A percentile compares a stretch with the other conserved stretches of the same genome.
These are phyloP conservation scores for Phaeosphaeriaceae sp. DNA, from an alignment of 2,329 filamentous ascomycete species.

Conservation along the genomic window DNA sequence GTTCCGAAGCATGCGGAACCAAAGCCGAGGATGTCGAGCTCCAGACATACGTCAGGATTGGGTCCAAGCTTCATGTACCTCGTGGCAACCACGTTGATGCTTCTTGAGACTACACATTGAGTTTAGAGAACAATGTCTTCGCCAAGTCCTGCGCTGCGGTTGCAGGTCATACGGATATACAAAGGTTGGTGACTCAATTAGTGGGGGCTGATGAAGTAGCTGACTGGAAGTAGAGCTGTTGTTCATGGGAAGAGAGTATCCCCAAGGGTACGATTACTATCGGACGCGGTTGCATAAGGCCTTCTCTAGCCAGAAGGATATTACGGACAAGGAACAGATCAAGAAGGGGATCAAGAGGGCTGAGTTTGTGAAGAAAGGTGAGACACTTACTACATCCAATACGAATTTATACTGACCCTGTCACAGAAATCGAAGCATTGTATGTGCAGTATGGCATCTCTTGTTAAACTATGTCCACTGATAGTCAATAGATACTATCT, in stretches of 20 bases:
- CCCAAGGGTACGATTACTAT: slow-evolving; percentile 84
- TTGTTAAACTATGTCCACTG: not conserved
- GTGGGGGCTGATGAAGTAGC: not conserved
- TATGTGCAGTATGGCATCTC: slow-evolving; percentile 60
- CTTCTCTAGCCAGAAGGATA: slow-evolving; percentile 75
- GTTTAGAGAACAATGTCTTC: slow-evolving; percentile 30
- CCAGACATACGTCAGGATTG: slow-evolving; percentile 2
- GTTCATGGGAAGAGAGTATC: slow-evolving; percentile 84
- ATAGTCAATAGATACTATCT: slow-evolving; percentile 75
- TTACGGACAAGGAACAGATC: slow-evolving; percentile 79
- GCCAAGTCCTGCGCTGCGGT: slow-evolving; percentile 67
- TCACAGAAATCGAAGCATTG: slow-evolving; percentile 85
- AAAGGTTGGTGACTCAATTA: slow-evolving; percentile 67
- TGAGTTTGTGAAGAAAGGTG: slow-evolving; percentile 91
- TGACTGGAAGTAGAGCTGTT: slow-evolving; percentile 71
- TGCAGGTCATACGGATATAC: slow-evolving; percentile 84
- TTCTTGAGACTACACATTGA: not conserved
- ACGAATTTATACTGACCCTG: not conserved
- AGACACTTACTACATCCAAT: not conserved
- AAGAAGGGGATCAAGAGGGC: slow-evolving; percentile 76
- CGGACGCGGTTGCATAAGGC: slow-evolving; percentile 81
- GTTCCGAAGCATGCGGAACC: not conserved
- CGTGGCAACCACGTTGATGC: not conserved
- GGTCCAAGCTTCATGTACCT: slow-evolving; percentile 1
- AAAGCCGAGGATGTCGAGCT: not conserved